Conservation (phyloP, 2,329 filamentous ascomycete genomes). For the Trematosphaeria pertusa region DNA sequence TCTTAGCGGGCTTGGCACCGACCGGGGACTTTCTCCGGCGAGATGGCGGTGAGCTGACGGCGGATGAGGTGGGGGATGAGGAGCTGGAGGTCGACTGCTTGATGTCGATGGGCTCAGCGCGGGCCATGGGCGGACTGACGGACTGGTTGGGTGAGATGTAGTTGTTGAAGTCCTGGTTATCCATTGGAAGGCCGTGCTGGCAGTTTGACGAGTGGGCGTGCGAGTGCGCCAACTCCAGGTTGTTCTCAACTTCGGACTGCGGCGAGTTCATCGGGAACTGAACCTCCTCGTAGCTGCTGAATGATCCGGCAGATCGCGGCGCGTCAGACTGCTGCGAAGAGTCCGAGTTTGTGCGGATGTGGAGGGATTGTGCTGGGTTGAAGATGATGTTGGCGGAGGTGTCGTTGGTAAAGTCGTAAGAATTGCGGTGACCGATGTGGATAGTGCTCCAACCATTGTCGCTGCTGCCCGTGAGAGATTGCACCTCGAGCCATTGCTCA, state of each 20-base stretch:
- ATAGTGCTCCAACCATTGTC: constrained; percentile 89
- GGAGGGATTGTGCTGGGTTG: constrained; percentile 88
- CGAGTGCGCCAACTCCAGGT: constrained; percentile 34
- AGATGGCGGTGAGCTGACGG: constrained; percentile 63
- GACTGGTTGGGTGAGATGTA: constrained; percentile 53
- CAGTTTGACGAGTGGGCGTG: constrained; percentile 36
- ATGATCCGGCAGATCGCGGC: constrained; percentile 66
- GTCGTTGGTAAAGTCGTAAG: constrained; percentile 71
- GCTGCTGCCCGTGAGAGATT: constrained; percentile 83
- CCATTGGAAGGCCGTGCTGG: constrained; percentile 33
- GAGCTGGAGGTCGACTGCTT: constrained; percentile 67
- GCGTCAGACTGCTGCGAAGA: constrained; percentile 76
- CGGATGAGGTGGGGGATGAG: constrained; percentile 65
- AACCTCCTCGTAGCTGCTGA: constrained; percentile 82
- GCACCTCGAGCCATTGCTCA: constrained; percentile 82
- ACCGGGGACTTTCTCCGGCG: constrained; percentile 76
- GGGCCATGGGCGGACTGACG: constrained; percentile 72
- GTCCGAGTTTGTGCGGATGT: constrained; percentile 85
- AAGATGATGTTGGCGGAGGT: constrained; percentile 70
- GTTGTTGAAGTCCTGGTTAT: constrained; percentile 45
- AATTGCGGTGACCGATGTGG: constrained; percentile 69
- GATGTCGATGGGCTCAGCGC: constrained; percentile 73
- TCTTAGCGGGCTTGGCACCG: constrained; percentile 77
- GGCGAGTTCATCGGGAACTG: constrained; percentile 81
- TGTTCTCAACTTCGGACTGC: constrained; percentile 67